A percentile compares a stretch with the other conserved stretches of the same genome.
Conservation (phyloP, 805 yeast genomes). For the Ogataea chonburiensis region DNA sequence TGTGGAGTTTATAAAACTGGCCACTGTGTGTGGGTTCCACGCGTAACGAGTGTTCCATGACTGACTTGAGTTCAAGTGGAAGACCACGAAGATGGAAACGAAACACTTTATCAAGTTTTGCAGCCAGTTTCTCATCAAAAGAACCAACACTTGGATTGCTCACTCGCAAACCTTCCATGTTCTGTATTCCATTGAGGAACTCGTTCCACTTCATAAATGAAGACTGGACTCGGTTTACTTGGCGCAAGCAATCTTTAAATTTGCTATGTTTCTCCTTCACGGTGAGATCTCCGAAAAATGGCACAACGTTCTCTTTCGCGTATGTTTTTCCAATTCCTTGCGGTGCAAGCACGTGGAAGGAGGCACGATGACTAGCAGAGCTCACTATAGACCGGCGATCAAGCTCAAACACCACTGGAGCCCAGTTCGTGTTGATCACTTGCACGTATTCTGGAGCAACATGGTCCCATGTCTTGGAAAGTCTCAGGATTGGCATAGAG, state of each 20-base stretch:
- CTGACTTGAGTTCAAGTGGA: conserved; percentile 47
- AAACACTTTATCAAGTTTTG: conserved; percentile 38
- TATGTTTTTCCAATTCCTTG: conserved; percentile 80
- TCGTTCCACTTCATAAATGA: conserved; percentile 84
- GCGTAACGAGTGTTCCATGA: conserved; percentile 63
- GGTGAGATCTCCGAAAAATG: conserved; percentile 85
- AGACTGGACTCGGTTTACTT: conserved; percentile 64
- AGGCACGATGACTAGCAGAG: conserved; percentile 54
- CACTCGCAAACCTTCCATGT: conserved; percentile 32
- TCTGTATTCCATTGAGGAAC: conserved; percentile 51
- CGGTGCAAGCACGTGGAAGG: conserved; percentile 77
- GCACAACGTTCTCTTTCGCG: conserved; percentile 75
- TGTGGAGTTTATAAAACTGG: conserved; percentile 40
- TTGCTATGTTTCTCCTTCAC: conserved; percentile 41
- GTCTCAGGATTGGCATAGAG: conserved; percentile 76
- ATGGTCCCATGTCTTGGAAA: conserved; percentile 70
- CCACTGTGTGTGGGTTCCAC: conserved; percentile 62
- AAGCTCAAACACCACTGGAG: conserved; percentile 86
- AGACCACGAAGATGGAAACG: conserved; percentile 40
- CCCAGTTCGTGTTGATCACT: conserved; percentile 78
- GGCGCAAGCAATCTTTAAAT: conserved; percentile 58
- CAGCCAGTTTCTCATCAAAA: conserved; percentile 10
- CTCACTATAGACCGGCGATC: conserved; percentile 69
- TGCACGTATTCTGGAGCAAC: conserved; percentile 61
- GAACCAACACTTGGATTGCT: conserved; percentile 3